Base-by-base conservation (phyloP, 2,329 filamentous ascomycete species). In the Neophaeococcomyces aloes region DNA sequence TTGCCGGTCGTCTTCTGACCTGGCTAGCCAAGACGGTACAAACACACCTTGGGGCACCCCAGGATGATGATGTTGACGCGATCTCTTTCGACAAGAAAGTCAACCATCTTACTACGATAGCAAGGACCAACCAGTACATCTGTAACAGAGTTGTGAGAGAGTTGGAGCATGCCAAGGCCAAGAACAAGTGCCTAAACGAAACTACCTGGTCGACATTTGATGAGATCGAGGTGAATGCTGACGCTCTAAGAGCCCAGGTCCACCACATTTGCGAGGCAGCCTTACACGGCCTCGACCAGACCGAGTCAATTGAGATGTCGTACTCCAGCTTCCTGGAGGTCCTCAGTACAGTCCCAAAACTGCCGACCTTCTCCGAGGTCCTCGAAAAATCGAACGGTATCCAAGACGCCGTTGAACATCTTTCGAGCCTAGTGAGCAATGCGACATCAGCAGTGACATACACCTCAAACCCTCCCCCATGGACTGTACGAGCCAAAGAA, bases 41-140 rank as follows among this genome's bases (percentile, higher is more conserved):
- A 58, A 71, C 74, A 8, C 76, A 78, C 36, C 61, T 89, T 4
- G 70, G 76, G 1, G 58, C 64, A 1, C 63, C 64, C 7, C 67
- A 65, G 7, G 79, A 84, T 6, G 80, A 83, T 41, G 82, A 85
- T 15, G 77, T 82, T 19, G 79, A 86, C 51, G 75, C 74, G 8
- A 67, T 79, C 48, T 73, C 82, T 54, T 81, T 94, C 53, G 62
- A 75, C 23, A 79, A 78, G 56, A 84, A 81, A 59, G 69, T 81
- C 1, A 86, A 94, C 47, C 62, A 72, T 13, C 75, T 87, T 43
- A 75, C 87, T 47, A 78, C 76, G 11, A 81, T 87, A 56, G 84
- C 83, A 6, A 77, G 88, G 48, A 87, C 83, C 58, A 76, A 82
- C 44, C 94, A 94, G 69, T 84, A 94, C 27, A 74, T 89, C 38